Base-by-base conservation (phyloP, 257 asterid species). In the Agastache rugosa region DNA sequence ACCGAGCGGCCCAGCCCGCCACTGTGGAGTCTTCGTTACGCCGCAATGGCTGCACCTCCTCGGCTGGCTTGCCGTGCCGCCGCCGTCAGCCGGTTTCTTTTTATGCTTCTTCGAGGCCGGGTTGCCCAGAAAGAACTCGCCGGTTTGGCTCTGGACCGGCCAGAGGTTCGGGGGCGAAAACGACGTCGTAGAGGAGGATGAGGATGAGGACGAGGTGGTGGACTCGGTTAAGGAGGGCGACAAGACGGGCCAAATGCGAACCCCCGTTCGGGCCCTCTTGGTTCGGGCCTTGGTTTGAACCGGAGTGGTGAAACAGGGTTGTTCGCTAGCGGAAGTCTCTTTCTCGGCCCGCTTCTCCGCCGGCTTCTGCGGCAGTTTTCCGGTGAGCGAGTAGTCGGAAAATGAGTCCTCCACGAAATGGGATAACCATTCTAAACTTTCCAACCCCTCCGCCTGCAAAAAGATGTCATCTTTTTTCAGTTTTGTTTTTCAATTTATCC, bases 281-380 rank as follows among this genome's bases (percentile, higher is more conserved):
- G 90, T 92, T 69, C 98, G 87, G 61, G 98, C 95, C 85, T 90
- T 94, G 56, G 97, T 94, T 39, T 90, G 97, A 61, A 91, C 95
- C 23, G 93, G 97, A 16, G 90, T 84, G 20, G 71, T 31, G 86
- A 84, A 83, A 72, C 79, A 77, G 31, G 78, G 73, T 22, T 80
- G 77, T 47, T 71, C 79, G 54, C 47, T 45, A 2, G 5, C 78
- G 31, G 29, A 15, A 17, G 9, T 34, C 27, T 45, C 76, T 55
- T 77, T 70, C 37, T 42, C 72, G 11, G 78, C 11, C 77, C 72
- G 69, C 42, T 77, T 84, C 75, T 47, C 82, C 56, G 75, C 48
- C 83, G 11, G 85, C 79, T 58, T 77, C 50, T 71, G 85, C 16
- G 88, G 81, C 79, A 80, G 51, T 63, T 84, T 84, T 0, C 80